Base-by-base conservation (phyloP, 257 asterid species). In the Solanum sejunctum region DNA sequence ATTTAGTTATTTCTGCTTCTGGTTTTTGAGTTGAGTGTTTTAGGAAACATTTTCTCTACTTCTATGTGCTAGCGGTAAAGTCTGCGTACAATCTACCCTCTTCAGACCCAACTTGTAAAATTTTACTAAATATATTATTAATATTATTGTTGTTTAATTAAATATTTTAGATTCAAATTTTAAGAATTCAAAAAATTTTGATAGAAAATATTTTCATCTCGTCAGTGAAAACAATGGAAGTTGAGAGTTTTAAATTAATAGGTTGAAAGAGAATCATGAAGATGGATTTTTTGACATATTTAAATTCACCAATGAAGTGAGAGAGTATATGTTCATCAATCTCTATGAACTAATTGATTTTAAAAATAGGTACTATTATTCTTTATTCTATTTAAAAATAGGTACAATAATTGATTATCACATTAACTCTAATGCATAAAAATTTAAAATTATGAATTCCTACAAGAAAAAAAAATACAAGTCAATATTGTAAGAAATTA, bases 121-220 rank as follows among this genome's bases (percentile, higher is more conserved):
- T n/a, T n/a, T n/a, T n/a, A n/a, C n/a, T n/a, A n/a, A n/a, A n/a
- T n/a, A n/a, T n/a, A n/a, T n/a, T n/a, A n/a, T n/a, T n/a, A n/a
- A n/a, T n/a, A n/a, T n/a, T n/a, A n/a, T n/a, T n/a, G n/a, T n/a
- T n/a, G n/a, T n/a, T 28, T 13, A 66, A 66, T 28, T 9, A 28
- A 1, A 66, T 2, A 15, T 12, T 5, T 63, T 0, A 0, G 5
- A 21, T 61, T 61, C 12, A 23, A 21, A 6, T 26, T 13, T 32
- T 32, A 3, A 32, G 36, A 32, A 28, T 16, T 12, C 0, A 26
- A 12, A 63, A 4, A 2, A n/a, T 23, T 5, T 2, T 2, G 32
- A 32, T 32, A 2, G 3, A 11, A 1, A 13, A 12, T 6, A 6
- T 12, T 6, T 63, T 0, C 1, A 0, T 13, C 45, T 13, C 6